These are phyloP conservation scores for Musa balbisiana DNA, from an alignment of 202 grass and related monocot species.

Conservation along the genomic window DNA sequence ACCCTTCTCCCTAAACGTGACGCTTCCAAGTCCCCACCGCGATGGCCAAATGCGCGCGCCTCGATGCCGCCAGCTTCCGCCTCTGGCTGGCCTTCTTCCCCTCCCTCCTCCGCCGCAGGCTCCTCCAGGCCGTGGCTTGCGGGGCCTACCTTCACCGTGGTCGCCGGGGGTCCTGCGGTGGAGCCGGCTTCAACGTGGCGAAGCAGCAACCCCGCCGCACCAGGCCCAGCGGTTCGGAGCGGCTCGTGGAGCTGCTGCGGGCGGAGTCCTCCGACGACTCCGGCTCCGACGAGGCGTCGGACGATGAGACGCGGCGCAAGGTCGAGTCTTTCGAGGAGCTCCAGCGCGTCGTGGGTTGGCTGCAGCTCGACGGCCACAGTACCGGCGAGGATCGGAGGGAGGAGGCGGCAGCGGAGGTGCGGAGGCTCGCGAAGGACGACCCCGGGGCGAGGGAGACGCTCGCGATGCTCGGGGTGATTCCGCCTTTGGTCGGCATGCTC, in stretches of 20 bases:
- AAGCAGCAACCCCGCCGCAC: not conserved
- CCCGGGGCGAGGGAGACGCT: slow-evolving; percentile 64
- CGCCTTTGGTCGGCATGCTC: slow-evolving; percentile 75
- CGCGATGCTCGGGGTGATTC: slow-evolving; percentile 77
- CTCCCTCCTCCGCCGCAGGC: slow-evolving; percentile 3
- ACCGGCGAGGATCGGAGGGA: slow-evolving; percentile 4
- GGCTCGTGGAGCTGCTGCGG: slow-evolving; percentile 53
- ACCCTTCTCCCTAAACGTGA: not conserved
- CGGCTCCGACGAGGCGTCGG: slow-evolving; percentile 20
- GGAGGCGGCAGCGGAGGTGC: slow-evolving; percentile 51
- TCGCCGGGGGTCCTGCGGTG: not conserved
- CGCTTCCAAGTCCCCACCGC: too few relatives aligned
- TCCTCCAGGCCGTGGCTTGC: slow-evolving; percentile 16
- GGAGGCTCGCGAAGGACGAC: slow-evolving; percentile 74
- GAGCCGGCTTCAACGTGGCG: not conserved
- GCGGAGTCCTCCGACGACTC: slow-evolving; percentile 60
- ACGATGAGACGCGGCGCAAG: not conserved
- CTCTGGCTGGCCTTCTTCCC: slow-evolving; percentile 14
- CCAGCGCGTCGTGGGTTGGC: slow-evolving; percentile 16
- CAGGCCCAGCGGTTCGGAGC: slow-evolving; percentile 36
- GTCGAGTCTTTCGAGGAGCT: slow-evolving; percentile 24
- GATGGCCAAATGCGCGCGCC: slow-evolving; percentile 16
- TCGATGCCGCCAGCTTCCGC: slow-evolving; percentile 9
- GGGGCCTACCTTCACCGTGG: not conserved
- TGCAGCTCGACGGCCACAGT: slow-evolving; percentile 8